phyloP scores from a whole-genome alignment of 345 rosid species.

The Lumnitzera racemosa region DNA sequence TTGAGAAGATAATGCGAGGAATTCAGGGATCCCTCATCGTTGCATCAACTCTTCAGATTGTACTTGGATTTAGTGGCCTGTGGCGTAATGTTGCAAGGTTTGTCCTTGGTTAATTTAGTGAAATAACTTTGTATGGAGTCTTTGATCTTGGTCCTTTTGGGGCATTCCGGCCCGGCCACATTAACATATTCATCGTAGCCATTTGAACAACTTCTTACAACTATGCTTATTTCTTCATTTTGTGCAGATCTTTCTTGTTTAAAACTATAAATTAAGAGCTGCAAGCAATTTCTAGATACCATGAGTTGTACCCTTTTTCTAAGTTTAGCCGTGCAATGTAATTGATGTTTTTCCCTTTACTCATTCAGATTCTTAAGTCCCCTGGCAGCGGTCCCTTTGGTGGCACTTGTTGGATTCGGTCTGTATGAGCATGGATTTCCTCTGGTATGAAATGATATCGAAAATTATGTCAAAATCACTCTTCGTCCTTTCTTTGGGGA shows the following conservation, averaged over 20 bases:
- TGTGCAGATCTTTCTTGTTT: too few species aligned
- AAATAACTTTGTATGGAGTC: too few species aligned
- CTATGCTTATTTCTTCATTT: too few species aligned
- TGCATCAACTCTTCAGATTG: slow-evolving; percentile 89
- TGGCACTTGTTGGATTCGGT: slow-evolving; percentile 90
- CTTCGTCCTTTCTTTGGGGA: neutral
- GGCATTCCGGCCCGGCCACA: too few species aligned
- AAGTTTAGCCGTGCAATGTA: neutral
- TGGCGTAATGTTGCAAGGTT: slow-evolving; percentile 96
- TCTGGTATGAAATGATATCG: slow-evolving; percentile 35
- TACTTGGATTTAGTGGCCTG: slow-evolving; percentile 91
- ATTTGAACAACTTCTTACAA: too few species aligned
- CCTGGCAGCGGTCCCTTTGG: slow-evolving; percentile 79
- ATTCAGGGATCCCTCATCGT: slow-evolving; percentile 89
- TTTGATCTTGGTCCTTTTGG: too few species aligned
- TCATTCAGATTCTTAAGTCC: slow-evolving; percentile 75
- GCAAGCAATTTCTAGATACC: too few species aligned
- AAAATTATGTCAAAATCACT: neutral
- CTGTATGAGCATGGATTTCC: slow-evolving; percentile 94
- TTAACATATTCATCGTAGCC: too few species aligned
- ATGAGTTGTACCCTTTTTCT: neutral
- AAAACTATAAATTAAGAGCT: too few species aligned
- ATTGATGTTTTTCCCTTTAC: neutral
- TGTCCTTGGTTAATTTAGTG: neutral
- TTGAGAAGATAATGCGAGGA: slow-evolving; percentile 84